Percentiles rank a stretch among this genome's conserved stretches.
phyloP scores from a whole-genome alignment of 1,284 basidiomycete species.

The Gastroboletus turbinatus region DNA sequence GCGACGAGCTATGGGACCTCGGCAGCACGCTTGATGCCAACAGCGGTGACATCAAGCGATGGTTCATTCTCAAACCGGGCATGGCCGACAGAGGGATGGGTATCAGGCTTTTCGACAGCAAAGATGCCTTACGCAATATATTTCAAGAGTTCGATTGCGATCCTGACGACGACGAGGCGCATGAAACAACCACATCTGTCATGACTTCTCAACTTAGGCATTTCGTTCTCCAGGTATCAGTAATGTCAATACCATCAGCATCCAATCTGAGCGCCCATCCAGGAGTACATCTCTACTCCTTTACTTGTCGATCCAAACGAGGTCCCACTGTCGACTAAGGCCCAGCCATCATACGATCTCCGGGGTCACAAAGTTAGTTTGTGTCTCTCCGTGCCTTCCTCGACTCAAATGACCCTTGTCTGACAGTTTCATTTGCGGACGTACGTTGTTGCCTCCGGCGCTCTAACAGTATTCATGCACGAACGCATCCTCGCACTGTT shows the following conservation, averaged over 20 bases:
- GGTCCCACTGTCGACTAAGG: conserved; percentile 30
- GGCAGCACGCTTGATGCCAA: conserved; percentile 54
- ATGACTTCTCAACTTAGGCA: conserved; percentile 88
- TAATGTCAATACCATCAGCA: background rate
- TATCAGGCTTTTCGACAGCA: conserved; percentile 86
- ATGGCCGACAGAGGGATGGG: conserved; percentile 98
- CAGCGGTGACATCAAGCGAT: conserved; percentile 42
- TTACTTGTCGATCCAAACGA: conserved; percentile 74
- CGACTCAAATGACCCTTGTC: conserved; percentile 13
- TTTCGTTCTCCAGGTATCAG: conserved; percentile 89
- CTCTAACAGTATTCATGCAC: conserved; percentile 77
- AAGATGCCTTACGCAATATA: conserved; percentile 72
- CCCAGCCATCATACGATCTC: conserved; percentile 29
- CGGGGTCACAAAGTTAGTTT: conserved; percentile 66
- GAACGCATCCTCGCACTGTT: conserved; percentile 87
- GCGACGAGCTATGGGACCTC: conserved; percentile 93
- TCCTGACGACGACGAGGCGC: conserved; percentile 38
- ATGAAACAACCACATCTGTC: conserved; percentile 53
- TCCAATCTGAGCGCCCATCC: conserved; percentile 10
- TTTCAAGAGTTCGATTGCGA: conserved; percentile 84
- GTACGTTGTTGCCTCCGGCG: conserved; percentile 88
- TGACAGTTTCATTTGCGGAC: conserved; percentile 89
- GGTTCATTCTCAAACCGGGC: conserved; percentile 97
- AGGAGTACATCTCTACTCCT: conserved; percentile 85
- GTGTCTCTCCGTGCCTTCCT: conserved; percentile 3